Base-by-base conservation (phyloP, 768 basidiomycete genomes). In the Trametes meyenii region DNA sequence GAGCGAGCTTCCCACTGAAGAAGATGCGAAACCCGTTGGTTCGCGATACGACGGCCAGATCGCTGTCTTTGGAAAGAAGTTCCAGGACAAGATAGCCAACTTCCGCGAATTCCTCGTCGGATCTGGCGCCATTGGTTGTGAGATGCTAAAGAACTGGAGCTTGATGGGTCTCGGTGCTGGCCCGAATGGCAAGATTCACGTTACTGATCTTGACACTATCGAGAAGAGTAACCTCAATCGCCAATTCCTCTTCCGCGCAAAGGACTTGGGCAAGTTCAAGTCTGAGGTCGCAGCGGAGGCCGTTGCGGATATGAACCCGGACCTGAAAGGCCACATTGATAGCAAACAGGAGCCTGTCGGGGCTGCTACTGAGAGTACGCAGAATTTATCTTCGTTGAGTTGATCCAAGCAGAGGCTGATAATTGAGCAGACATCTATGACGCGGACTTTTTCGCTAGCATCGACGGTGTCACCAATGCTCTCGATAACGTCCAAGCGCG, bases 91-190 rank as follows among this genome's bases (percentile, higher is more conserved):
- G 79, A 88, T 99, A 62, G 83, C 85, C 43, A 89, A 90, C 71
- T 86, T 94, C 72, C 85, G 91, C 26, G 92, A 98, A 70, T 99
- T 99, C 84, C 83, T 99, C 46, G 97, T 99, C 58, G 97, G 97
- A 10, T 88, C 96, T n/a, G 97, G 97, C 46, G 97, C 97, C 38
- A 98, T 99, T 72, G 97, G 97, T 19, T 99, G 97, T 72, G 97
- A 99, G 78, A 98, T 98, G 97, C 78, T 99, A 69, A 99, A 99
- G 82, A 99, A 98, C 76, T 99, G 97, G 97, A 91, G 92, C 66
- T 92, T 98, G 94, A 96, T 98, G 83, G 97, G 97, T 62, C 78
- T 99, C 48, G 96, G 85, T 7, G 84, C 88, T 33, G 92, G 92
- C 12, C 79, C 84, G 16, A 80, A 86, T 43, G 97, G 92, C 11